phyloP scores from a whole-genome alignment of 208 protist species.

The Acanthamoeba sp. region DNA sequence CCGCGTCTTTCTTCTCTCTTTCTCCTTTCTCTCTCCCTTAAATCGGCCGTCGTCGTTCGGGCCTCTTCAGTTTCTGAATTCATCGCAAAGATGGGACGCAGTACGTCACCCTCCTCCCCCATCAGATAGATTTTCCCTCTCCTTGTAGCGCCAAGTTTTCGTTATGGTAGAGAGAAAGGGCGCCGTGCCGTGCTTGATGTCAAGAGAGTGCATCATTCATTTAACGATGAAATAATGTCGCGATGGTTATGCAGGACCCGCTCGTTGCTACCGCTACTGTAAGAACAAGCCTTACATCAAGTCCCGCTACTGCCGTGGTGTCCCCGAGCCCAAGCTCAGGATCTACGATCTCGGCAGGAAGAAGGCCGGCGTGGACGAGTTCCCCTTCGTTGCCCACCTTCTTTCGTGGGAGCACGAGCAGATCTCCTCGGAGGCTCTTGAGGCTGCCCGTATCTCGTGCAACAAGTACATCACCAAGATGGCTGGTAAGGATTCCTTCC shows the following conservation, averaged over 20 bases:
- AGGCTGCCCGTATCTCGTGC: slow-evolving; percentile 99
- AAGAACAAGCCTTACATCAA: slow-evolving; percentile 97
- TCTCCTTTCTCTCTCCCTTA: slow-evolving; percentile 54
- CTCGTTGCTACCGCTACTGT: slow-evolving; percentile 92
- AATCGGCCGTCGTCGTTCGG: slow-evolving; percentile 50
- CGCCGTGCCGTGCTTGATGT: not conserved
- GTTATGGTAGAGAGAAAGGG: not conserved
- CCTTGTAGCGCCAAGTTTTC: not conserved
- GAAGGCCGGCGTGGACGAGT: slow-evolving; percentile 96
- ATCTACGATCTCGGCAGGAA: slow-evolving; percentile 99
- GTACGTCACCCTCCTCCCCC: not conserved
- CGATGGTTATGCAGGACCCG: not conserved
- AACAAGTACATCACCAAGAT: slow-evolving; percentile 99
- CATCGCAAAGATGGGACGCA: slow-evolving; percentile 42
- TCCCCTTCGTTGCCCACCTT: slow-evolving; percentile 98
- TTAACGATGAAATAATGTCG: not conserved
- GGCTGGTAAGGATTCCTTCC: slow-evolving; percentile 98
- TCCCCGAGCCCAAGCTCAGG: slow-evolving; percentile 98
- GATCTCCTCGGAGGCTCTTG: slow-evolving; percentile 98
- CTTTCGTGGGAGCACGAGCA: slow-evolving; percentile 99
- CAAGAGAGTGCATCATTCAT: not conserved
- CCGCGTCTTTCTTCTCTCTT: not conserved
- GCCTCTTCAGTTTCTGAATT: slow-evolving; percentile 44
- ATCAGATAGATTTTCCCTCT: not conserved
- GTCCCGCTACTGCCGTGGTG: slow-evolving; percentile 99